These are phyloP conservation scores for Akanthomyces dipterigenus DNA, from an alignment of 2,329 filamentous ascomycete species.

Conservation along the genomic window DNA sequence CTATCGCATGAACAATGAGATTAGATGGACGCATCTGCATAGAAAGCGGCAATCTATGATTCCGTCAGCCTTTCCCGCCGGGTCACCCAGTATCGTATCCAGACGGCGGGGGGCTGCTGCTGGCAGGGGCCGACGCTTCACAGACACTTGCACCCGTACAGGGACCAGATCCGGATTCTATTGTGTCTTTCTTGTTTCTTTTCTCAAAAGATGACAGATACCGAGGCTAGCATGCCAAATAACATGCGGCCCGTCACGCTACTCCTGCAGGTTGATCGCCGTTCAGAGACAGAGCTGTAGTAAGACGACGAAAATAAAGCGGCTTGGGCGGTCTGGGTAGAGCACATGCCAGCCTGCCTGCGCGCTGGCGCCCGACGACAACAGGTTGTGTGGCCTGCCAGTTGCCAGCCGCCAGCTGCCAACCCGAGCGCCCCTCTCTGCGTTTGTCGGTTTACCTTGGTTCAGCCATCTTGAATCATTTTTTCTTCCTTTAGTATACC, in stretches of 20 bases:
- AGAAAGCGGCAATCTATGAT: background rate
- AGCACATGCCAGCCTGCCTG: background rate
- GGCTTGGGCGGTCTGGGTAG: constrained; percentile 4
- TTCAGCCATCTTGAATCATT: background rate
- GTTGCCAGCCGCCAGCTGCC: constrained; percentile 1
- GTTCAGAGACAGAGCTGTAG: background rate
- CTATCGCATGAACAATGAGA: background rate
- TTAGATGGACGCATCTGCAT: background rate
- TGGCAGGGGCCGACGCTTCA: background rate
- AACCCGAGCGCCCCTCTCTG: background rate
- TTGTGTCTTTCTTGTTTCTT: background rate
- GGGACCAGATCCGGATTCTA: too few relatives aligned
- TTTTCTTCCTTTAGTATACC: background rate
- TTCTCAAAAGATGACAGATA: background rate
- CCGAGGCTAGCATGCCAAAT: background rate
- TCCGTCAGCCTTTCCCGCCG: background rate
- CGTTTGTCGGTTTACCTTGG: background rate
- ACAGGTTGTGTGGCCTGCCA: background rate
- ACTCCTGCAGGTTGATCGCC: background rate
- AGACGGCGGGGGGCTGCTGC: background rate
- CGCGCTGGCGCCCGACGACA: background rate
- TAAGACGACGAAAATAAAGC: constrained; percentile 12
- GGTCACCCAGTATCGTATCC: too few relatives aligned
- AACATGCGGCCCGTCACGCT: background rate
- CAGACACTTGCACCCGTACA: background rate